Evolutionary conservation across 345 rosid species (phyloP).

Genomic region (Aquilaria malaccensis): DNA sequence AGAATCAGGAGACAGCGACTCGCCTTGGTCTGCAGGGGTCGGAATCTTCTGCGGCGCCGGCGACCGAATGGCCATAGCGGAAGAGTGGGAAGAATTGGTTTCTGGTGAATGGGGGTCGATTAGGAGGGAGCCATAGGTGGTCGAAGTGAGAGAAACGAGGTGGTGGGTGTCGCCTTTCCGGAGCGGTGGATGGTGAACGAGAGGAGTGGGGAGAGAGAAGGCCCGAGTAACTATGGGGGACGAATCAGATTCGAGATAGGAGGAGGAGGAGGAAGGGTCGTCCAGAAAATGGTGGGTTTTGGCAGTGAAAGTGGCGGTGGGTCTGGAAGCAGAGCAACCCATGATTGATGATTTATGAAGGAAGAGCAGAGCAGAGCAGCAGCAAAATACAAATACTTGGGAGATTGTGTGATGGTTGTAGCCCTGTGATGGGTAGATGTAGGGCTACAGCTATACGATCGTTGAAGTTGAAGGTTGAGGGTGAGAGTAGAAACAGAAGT

Average conservation of each 20-base stretch:
- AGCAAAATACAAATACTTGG: neutral
- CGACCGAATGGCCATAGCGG: constrained; percentile 17
- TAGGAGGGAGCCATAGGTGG: constrained; percentile 80
- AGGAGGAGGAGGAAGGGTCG: constrained; percentile 19
- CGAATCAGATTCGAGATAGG: constrained; percentile 18
- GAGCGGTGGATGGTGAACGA: constrained; percentile 85
- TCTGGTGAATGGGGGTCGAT: constrained; percentile 22
- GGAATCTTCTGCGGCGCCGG: constrained; percentile 13
- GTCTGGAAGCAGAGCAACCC: constrained; percentile 76
- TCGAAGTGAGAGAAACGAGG: constrained; percentile 77
- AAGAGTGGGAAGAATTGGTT: constrained; percentile 11
- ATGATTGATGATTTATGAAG: constrained; percentile 24
- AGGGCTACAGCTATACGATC: neutral
- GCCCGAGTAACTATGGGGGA: constrained; percentile 37
- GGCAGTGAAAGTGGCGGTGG: constrained; percentile 16
- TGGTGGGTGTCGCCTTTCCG: constrained; percentile 84
- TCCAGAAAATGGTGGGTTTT: constrained; percentile 10
- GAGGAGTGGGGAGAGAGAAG: constrained; percentile 55
- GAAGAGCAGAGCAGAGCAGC: neutral
- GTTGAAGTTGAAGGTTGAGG: constrained; percentile 2
- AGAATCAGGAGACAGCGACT: constrained; percentile 55
- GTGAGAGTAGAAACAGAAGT: neutral
- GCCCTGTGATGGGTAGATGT: constrained; percentile 1
- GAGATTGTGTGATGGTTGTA: neutral
- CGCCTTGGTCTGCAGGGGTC: constrained; percentile 15